A percentile compares a stretch with the other conserved stretches of the same genome.
These are phyloP conservation scores for Mortierella sp. DNA, from an alignment of 371 early-diverging fungal genomes.

Conservation along the genomic window DNA sequence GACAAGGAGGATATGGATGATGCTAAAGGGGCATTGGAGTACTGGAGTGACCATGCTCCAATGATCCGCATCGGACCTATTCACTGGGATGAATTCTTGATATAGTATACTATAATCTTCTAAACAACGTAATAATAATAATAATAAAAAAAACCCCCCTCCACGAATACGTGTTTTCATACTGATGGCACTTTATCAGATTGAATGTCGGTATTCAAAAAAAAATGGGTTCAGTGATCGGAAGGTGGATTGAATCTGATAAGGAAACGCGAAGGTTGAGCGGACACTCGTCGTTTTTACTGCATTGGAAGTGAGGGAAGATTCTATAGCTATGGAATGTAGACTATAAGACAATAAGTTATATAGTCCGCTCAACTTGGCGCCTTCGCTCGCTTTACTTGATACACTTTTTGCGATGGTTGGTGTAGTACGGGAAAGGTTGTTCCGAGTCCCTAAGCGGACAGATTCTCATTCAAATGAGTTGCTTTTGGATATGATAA, in stretches of 20 bases:
- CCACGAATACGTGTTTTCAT: too few species aligned
- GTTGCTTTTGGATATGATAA: too few species aligned
- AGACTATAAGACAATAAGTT: neutral
- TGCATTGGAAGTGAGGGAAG: neutral
- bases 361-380: neutral
- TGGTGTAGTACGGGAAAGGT: neutral
- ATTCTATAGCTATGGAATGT: neutral
- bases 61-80: slow-evolving; percentile 27
- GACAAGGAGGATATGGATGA: slow-evolving; percentile 15
- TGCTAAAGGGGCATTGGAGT: slow-evolving; percentile 5
- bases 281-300: neutral
- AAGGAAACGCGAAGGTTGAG: neutral
- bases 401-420: neutral
- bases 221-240: neutral
- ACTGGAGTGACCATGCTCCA: slow-evolving; percentile 19
- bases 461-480: too few species aligned
- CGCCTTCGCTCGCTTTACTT: neutral
- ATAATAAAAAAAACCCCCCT: neutral
- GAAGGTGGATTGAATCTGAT: slow-evolving; percentile 1
- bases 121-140: neutral
- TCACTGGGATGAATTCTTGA: slow-evolving; percentile 22
- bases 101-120: neutral
- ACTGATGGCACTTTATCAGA: neutral
- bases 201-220: neutral
- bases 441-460: neutral